Evolutionary conservation across 805 yeast species (phyloP), one percentile per base, ranked within the genome.

Genomic region (Candida rishiriensis): DNA sequence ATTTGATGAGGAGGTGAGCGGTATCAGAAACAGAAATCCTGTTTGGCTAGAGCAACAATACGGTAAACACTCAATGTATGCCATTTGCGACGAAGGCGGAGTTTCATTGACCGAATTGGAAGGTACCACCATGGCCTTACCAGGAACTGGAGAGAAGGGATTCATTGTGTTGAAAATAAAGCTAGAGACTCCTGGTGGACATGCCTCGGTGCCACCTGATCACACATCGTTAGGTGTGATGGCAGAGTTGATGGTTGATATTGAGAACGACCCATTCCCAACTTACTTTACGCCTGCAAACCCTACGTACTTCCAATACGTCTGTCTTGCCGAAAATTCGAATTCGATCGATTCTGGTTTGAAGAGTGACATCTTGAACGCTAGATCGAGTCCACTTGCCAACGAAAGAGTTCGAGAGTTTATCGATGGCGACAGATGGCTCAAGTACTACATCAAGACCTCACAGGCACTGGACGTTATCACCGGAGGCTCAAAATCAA

Each of bases 201-300:
- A 85, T 58, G 79, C 91, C 1, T 83, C 90, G 9, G 61, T 74
- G n/a, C 93, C 95, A 9, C 91, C 90, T 2, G 81, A 76, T 42
- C 91, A 85, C 54, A 85, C 91, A 3, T 73, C 83, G 1, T 81
- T 86, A 57, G 95, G 91, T 10, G 73, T 86, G 28, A 69, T 80
- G 42, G 69, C 85, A 4, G 78, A 82, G 47, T 64, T 85, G 41
- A 70, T 81, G 10, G 63, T 65, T 8, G 49, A 60, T 12, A 65
- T 86, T 33, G 95, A 87, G 59, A 55, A 60, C 7, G 69, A 76
- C 45, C 84, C 81, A 3, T 79, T 69, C 54, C 56, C 64, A n/a
- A 65, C 80, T 0, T 49, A 63, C 10, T 60, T 84, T 38, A 66
- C 78, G 2, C 50, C 62, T 3, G 66, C 63, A 36, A 86, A 83